Evolutionary conservation across 1,284 basidiomycete genomes (phyloP), one percentile per base, ranked within the genome.

Genomic region (Athelia sp.): DNA sequence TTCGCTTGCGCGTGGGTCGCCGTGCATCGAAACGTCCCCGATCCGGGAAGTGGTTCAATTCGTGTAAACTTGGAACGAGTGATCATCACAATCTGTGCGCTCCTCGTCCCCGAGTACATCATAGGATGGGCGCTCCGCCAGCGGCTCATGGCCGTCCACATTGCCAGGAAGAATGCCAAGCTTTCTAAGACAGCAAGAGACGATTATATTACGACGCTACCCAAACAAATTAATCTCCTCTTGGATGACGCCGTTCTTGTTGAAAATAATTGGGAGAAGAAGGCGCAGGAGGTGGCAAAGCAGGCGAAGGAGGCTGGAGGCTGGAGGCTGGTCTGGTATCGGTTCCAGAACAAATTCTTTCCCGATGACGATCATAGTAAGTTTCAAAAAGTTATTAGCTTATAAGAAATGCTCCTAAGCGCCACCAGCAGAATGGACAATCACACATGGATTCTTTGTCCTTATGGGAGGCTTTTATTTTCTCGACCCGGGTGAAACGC

Each of bases 1-100:
- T 40, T 54, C 24, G 17, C 44, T 2, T 54, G 52, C 36, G 52
- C 52, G 11, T 54, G 52, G 52, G 47, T 54, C 9, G 36, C 47
- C 6, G 17, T 52, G 9, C 52, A 54, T 45, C 51, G 42, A 15
- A 52, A 54, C 29, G 43, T 53, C 21, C 50, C 52, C 29, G 36
- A 40, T 40, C 36, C 36, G 8, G n/a, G 8, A n/a, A 40, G 36
- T 21, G n/a, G 36, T 17, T n/a, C 9, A n/a, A 17, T 17, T 21
- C 15, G n/a, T 40, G 36, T 40, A 6, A 21, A n/a, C 15, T 40
- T 40, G 36, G 36, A 17, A 6, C 36, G 36, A 40, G 36, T 21
- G 6, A n/a, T 9, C 4, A 40, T 40, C 19, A 40, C 36, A 4
- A 21, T 40, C 4, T 40, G 36, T n/a, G 36, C 36, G 8, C 15